Evolutionary conservation across 495 filamentous ascomycete genomes (phyloP), one percentile per base, ranked within the genome.

Genomic region (Aspergillus sclerotioniger): DNA sequence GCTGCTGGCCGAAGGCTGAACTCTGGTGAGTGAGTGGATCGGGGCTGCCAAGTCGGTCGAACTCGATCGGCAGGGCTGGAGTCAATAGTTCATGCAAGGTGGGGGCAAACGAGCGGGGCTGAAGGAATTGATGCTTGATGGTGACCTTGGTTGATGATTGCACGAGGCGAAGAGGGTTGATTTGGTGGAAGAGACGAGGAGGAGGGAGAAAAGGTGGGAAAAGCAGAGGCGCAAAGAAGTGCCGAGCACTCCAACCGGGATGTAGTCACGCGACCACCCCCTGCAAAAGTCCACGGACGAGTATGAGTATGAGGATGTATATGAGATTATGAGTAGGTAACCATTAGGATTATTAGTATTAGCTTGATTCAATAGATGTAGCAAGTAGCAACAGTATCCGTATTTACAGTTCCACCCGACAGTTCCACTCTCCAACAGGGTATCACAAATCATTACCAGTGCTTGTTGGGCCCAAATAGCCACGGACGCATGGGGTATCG

Each of bases 51-150:
- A 41, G 37, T 41, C 10, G 28, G 32, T 16, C 33, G 28, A 50
- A 41, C 32, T 43, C 31, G 56, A 55, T 52, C 53, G 47, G 58
- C 48, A 51, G 53, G 52, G 47, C 48, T 47, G 54, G 29, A 49
- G 39, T 13, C 52, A 58, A 59, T 62, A 62, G 60, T 62, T 62
- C 52, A 59, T 62, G 60, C 56, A 45, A 16, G 7, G 17, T 37
- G 56, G 28, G 20, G 47, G 46, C 41, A 1, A 17, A 15, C 6
- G n/a, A 16, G n/a, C n/a, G n/a, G n/a, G n/a, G n/a, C n/a, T n/a
- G n/a, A n/a, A n/a, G n/a, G n/a, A n/a, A n/a, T 25, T 25, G 25
- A 25, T 25, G 25, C 25, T 25, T 25, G 25, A 25, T 25, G 25
- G 25, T 25, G 25, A 5, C 25, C 25, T 25, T 25, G 25, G 25